These are phyloP conservation scores for Wickerhamomyces sp. DNA, from an alignment of 1,139 yeast genomes.

Conservation along the genomic window DNA sequence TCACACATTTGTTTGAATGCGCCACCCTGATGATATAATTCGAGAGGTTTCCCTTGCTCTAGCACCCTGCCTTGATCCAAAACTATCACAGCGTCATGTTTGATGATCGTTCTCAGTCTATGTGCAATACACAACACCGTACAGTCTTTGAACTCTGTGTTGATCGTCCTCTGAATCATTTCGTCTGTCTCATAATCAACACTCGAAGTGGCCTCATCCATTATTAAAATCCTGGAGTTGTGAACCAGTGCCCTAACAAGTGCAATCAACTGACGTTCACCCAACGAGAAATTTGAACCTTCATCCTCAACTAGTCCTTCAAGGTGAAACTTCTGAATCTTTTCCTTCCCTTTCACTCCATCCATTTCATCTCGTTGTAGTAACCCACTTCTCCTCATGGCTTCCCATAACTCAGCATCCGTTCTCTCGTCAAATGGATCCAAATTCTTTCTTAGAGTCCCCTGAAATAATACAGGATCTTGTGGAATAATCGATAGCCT, in stretches of 20 bases:
- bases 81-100: conserved; percentile 5
- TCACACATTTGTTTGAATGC: conserved; percentile 6
- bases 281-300: conserved; percentile 65
- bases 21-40: neutral
- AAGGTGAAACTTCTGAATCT: conserved; percentile 53
- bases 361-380: conserved; percentile 33
- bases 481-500: conserved; percentile 53
- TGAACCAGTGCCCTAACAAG: conserved; percentile 70
- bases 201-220: conserved; percentile 72
- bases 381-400: conserved; percentile 56
- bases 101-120: conserved; percentile 6
- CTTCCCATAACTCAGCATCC: conserved; percentile 42
- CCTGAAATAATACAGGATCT: conserved; percentile 52
- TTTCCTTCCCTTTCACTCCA: conserved; percentile 11
- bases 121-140: conserved; percentile 41
- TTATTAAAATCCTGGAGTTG: conserved; percentile 53
- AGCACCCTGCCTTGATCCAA: conserved; percentile 1
- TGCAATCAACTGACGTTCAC: conserved; percentile 68
- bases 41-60: neutral
- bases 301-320: conserved; percentile 63
- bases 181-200: conserved; percentile 72
- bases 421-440: conserved; percentile 45
- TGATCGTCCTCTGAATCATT: conserved; percentile 58
- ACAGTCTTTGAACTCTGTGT: conserved; percentile 52
- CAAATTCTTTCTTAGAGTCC: conserved; percentile 44